Conservation (phyloP, 1,139 yeast genomes). For the Blastobotrys arbuscula region DNA sequence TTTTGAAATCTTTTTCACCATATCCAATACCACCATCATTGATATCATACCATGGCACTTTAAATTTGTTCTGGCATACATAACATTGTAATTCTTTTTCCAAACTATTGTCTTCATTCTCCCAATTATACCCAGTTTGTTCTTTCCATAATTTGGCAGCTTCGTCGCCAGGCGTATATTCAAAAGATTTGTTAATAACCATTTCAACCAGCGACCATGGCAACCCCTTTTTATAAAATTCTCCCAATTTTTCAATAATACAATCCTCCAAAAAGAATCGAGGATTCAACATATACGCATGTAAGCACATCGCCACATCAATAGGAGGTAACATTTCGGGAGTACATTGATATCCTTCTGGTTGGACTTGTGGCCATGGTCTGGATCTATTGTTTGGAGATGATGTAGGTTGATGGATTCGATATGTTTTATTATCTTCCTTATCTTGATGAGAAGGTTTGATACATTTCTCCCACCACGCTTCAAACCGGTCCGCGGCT, state of each 20-base stretch:
- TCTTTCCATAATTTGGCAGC: conserved; percentile 15
- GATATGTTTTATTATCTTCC: neutral
- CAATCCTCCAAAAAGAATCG: conserved; percentile 33
- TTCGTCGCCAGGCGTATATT: conserved; percentile 23
- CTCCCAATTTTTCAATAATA: conserved; percentile 27
- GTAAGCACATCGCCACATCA: conserved; percentile 42
- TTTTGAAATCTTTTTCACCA: conserved; percentile 7
- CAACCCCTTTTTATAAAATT: conserved; percentile 30
- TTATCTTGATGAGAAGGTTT: neutral
- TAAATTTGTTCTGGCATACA: neutral
- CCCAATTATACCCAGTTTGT: conserved; percentile 13
- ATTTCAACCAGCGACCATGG: conserved; percentile 30
- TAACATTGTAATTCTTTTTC: conserved; percentile 11
- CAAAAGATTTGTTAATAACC: conserved; percentile 29
- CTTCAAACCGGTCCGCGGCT: conserved; percentile 34
- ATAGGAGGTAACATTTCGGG: conserved; percentile 32
- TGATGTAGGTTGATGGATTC: neutral
- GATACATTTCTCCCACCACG: conserved; percentile 23
- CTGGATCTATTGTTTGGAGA: neutral
- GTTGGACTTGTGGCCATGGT: neutral
- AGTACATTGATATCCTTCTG: neutral
- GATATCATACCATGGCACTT: conserved; percentile 1
- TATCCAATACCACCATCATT: conserved; percentile 3
- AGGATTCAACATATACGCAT: conserved; percentile 35
- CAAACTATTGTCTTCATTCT: conserved; percentile 13